phyloP scores from a whole-genome alignment of 306 rosid species.

The Prunus armeniaca region DNA sequence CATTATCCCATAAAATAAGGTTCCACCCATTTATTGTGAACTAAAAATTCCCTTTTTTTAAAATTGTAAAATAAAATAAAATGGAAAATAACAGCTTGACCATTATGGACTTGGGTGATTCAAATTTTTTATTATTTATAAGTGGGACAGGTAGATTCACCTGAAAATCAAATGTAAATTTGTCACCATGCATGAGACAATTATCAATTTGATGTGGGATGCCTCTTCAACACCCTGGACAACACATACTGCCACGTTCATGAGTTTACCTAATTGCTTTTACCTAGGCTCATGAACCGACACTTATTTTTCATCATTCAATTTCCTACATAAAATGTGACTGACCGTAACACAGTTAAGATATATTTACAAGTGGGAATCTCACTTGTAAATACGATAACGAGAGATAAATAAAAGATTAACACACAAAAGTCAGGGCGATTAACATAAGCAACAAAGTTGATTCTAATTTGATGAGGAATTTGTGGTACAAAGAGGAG shows the following conservation, averaged over 20 bases:
- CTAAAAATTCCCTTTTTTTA: too few species aligned
- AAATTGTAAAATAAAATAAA: too few species aligned
- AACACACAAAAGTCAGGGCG: not conserved
- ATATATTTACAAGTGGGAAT: too few species aligned
- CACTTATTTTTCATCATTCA: too few species aligned
- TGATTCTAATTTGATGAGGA: not conserved
- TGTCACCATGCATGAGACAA: slow-evolving; percentile 52
- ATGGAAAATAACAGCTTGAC: too few species aligned
- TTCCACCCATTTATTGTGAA: too few species aligned
- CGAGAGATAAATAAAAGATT: not conserved
- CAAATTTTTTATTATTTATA: too few species aligned
- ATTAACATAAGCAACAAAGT: not conserved
- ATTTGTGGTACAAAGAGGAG: not conserved
- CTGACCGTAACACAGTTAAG: too few species aligned
- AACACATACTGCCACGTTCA: not conserved
- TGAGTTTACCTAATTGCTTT: not conserved
- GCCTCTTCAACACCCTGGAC: slow-evolving; percentile 16
- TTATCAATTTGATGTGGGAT: slow-evolving; percentile 4
- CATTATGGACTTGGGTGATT: too few species aligned
- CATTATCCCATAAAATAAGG: too few species aligned
- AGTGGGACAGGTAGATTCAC: slow-evolving; percentile 22
- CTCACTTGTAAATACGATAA: too few species aligned
- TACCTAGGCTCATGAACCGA: not conserved
- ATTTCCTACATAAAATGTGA: too few species aligned
- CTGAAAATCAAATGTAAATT: slow-evolving; percentile 12